phyloP scores from a whole-genome alignment of 2,329 filamentous ascomycete genomes.

The Xylaria sp. region DNA sequence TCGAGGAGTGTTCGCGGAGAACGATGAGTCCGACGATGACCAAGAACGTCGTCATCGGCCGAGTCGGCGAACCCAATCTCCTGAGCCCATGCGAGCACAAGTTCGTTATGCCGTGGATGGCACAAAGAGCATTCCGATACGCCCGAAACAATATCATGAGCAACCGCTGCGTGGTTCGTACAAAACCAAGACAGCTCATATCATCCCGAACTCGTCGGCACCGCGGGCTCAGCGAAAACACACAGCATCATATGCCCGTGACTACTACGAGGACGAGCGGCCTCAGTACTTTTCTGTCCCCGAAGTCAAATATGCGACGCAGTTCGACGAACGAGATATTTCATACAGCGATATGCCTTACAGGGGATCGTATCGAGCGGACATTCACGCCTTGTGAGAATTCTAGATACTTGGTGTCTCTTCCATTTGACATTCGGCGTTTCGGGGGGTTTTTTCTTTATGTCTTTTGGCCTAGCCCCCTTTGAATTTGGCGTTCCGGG shows the following conservation, averaged over 20 bases:
- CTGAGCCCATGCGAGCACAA: conserved; percentile 27
- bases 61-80: conserved; percentile 35
- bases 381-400: conserved; percentile 15
- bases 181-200: conserved; percentile 19
- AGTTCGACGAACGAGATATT: conserved; percentile 22
- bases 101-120: conserved; percentile 20
- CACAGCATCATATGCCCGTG: conserved; percentile 25
- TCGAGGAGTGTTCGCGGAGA: conserved; percentile 19
- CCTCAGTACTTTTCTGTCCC: conserved; percentile 24
- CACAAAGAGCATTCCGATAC: conserved; percentile 23
- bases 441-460: conserved; percentile 12
- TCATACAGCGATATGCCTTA: conserved; percentile 26
- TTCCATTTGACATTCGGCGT: conserved; percentile 25
- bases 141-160: conserved; percentile 27
- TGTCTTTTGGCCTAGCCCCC: neutral
- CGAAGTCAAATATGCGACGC: conserved; percentile 28
- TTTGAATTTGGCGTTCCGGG: conserved; percentile 32
- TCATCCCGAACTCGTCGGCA: conserved; percentile 32
- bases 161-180: conserved; percentile 22
- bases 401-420: conserved; percentile 8
- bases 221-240: conserved; percentile 27
- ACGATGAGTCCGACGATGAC: conserved; percentile 38
- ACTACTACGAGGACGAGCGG: conserved; percentile 30
- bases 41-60: conserved; percentile 33
- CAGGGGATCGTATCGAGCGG: conserved; percentile 17